Conservation (phyloP, 2,329 filamentous ascomycete species). For the Graphium sp. region DNA sequence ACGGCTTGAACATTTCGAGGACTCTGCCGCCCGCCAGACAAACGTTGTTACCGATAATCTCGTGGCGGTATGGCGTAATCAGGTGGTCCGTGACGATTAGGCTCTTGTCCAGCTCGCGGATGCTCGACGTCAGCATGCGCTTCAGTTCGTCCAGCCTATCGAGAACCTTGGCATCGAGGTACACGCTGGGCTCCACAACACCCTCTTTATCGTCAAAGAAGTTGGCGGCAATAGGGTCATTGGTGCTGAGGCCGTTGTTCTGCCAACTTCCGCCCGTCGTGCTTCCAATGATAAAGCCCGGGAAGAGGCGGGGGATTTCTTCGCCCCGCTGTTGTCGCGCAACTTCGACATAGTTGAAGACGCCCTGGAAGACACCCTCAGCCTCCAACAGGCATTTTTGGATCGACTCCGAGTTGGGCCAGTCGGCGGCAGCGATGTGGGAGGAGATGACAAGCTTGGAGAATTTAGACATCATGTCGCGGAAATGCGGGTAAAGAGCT, state of each 20-base stretch:
- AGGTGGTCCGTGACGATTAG: slow-evolving; percentile 66
- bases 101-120: slow-evolving; percentile 75
- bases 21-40: slow-evolving; percentile 66
- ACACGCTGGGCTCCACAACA: slow-evolving; percentile 50
- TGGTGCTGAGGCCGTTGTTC: slow-evolving; percentile 46
- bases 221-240: slow-evolving; percentile 61
- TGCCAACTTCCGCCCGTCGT: slow-evolving; percentile 78
- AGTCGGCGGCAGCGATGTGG: slow-evolving; percentile 92
- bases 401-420: slow-evolving; percentile 82
- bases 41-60: slow-evolving; percentile 64
- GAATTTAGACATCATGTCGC: slow-evolving; percentile 99
- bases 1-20: slow-evolving; percentile 76
- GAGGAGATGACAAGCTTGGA: slow-evolving; percentile 98
- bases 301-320: slow-evolving; percentile 80
- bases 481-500: slow-evolving; percentile 87
- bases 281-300: slow-evolving; percentile 83
- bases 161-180: slow-evolving; percentile 61
- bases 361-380: slow-evolving; percentile 85
- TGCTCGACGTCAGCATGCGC: slow-evolving; percentile 67
- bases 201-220: slow-evolving; percentile 75
- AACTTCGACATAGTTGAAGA: slow-evolving; percentile 93
- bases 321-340: slow-evolving; percentile 86
- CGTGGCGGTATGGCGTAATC: slow-evolving; percentile 62
- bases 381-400: slow-evolving; percentile 94
- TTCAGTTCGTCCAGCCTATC: slow-evolving; percentile 77